Base-by-base conservation (phyloP, 192 early-diverging fungal genomes). In the Backusella macrospora region DNA sequence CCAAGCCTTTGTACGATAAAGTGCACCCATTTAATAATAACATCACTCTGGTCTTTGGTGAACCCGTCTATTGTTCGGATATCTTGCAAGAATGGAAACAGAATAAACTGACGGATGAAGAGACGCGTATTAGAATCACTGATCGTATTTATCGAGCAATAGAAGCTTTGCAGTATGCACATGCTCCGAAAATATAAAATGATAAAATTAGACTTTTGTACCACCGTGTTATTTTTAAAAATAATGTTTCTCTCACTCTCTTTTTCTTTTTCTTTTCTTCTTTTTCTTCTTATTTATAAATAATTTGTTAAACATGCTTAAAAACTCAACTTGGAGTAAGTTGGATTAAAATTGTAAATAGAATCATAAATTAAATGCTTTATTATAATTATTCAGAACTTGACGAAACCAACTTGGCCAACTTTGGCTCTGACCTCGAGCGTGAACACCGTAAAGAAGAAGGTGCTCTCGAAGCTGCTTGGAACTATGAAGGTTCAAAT, bases 21-120 rank as follows among this genome's bases (percentile, higher is more conserved):
- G 78, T 88, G 62, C 82, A 84, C 21, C 86, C 77, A 13, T 73
- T 92, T 9, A 81, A 83, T 40, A 80, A 89, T 81, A 78, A 82
- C 3, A 37, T 93, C n/a, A 80, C 83, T 5, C 72, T 96, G n/a
- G 79, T 83, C 2, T 87, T 91, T 75, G 95, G 95, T 38, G 85
- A 93, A 26, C 87, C 89, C 0, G 85, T 96, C 6, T 92, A 94
- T 69, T 92, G 93, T 78, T 74, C 80, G 29, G 82, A 81, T 64
- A 79, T 89, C 39, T 73, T 91, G 62, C 72, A 81, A n/a, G 81
- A 84, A 42, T 92, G 89, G 71, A 78, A 83, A 73, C 77, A 80
- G 39, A 82, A 84, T 0, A 85, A 79, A 49, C 55, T 84, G 15
- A 79, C 83, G 34, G 87, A 88, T 39, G 64, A 76, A 16, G 78